Base-by-base conservation (phyloP, 495 filamentous ascomycete species). In the Rostrohypoxylon terebratum region DNA sequence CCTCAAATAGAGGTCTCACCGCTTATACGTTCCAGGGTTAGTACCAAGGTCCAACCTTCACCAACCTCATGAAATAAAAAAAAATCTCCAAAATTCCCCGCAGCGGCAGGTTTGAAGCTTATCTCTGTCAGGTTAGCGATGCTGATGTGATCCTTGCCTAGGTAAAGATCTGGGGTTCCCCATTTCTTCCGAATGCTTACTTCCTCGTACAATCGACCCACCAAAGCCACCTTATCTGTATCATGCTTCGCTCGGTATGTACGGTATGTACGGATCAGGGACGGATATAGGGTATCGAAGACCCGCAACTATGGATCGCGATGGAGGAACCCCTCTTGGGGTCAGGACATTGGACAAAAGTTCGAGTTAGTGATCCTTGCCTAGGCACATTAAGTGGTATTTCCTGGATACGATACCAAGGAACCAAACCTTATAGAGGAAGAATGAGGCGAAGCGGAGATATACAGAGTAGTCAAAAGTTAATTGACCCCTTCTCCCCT, bases 81-180 rank as follows among this genome's bases (percentile, higher is more conserved):
- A 21, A 31, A 0, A 8, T 55, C 51, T 55, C 51, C 51, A 55
- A 28, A 36, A 55, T 55, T 21, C 51, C 51, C 51, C 51, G 51
- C 51, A 55, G 51, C 51, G 51, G 31, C 51, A 55, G 16, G 51
- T 36, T 55, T 20, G 51, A 36, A 55, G 51, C 51, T 36, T 55
- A 55, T 36, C 51, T 55, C 20, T 55, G 10, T 36, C 34, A n/a
- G 51, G 31, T 36, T 55, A 55, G 51, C 4, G 21, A 28, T 53
- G 20, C 11, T 50, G 47, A 0, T 50, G 0, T 50, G 25, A 50
- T 50, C 47, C 47, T 50, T 50, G 47, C 47, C 21, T 50, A 25
- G 47, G 40, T 16, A 45, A 45, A 50, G 18, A 50, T 53, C 48
- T 25, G 48, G 48, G 48, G 48, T 23, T 28, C 31, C 48, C 48